Base-by-base conservation (phyloP, 2,329 filamentous ascomycete genomes). In the Salinomyces thailandicus region DNA sequence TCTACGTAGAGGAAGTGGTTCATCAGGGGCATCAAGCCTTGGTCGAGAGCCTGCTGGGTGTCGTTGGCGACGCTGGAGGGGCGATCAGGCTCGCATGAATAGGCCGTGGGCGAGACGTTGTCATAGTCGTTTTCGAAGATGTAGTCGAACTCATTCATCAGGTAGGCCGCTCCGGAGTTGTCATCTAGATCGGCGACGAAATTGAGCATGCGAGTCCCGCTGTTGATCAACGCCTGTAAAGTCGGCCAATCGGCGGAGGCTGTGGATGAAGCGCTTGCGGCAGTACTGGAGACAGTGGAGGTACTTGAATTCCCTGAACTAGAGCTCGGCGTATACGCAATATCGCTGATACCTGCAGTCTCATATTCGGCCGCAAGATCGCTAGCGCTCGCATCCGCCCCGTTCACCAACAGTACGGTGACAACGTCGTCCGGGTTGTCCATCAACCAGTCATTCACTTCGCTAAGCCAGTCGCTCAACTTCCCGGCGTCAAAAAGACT, bases 1-100 rank as follows among this genome's bases (percentile, higher is more conserved):
- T 68, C 62, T 8, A n/a, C 22, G 63, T 87, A 78, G 36, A 81
- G 70, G 65, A 91, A 89, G 63, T 91, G 84, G 66, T 91, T 91
- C 64, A 84, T 70, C 7, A 91, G 65, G 17, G 82, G 75, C 56
- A 91, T 69, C 49, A 75, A 70, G 47, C 73, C 72, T 1, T 68
- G 66, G 0, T 64, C 53, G 17, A 81, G 53, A 2, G 79, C 81
- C 1, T 55, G 44, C 4, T 55, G 42, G 1, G 65, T 51, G 12
- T 69, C 51, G 33, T 69, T 69, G 15, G 60, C 56, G 20, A 77
- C 61, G 5, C 59, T 58, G 0, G 68, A 59, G 0, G 84, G 84
- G 0, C 84, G 75, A 52, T 81, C 67, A 3, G 84, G 68, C 0
- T 68, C 71, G 66, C 84, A 91, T 58, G 77, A 79, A 67, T 86